Conservation (phyloP, 192 early-diverging fungal species). For the Gaertneriomyces sp. region DNA sequence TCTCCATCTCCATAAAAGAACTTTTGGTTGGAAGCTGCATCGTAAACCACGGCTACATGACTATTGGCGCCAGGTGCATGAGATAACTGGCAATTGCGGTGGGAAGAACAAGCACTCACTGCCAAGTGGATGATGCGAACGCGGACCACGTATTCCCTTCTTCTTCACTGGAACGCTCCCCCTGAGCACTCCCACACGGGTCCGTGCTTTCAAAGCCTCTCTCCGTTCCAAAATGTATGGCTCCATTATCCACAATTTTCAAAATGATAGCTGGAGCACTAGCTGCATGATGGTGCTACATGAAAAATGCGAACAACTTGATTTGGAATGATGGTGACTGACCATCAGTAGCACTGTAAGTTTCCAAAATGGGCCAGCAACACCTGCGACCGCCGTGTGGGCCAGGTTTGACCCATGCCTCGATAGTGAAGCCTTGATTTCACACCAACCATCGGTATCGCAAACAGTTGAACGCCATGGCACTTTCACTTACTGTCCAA, state of each 20-base stretch:
- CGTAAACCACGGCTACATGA: conserved; percentile 8
- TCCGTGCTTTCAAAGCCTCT: background rate
- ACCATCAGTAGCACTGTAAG: conserved; percentile 8
- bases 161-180: background rate
- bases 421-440: conserved; percentile 4
- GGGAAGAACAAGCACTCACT: background rate
- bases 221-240: background rate
- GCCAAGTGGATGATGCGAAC: conserved; percentile 7
- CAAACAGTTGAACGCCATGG: too few species aligned
- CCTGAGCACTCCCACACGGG: background rate
- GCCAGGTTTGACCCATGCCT: conserved; percentile 18
- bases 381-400: conserved; percentile 6
- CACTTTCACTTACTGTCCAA: too few species aligned
- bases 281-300: background rate
- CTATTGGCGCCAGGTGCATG: background rate
- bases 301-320: background rate
- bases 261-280: background rate
- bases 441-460: too few species aligned
- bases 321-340: background rate
- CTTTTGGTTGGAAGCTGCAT: background rate
- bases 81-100: background rate
- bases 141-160: background rate
- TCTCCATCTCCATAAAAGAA: conserved; percentile 8
- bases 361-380: conserved; percentile 16
- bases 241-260: conserved; percentile 8